phyloP scores from a whole-genome alignment of 768 basidiomycete species.

The Peribolospora baueri region DNA sequence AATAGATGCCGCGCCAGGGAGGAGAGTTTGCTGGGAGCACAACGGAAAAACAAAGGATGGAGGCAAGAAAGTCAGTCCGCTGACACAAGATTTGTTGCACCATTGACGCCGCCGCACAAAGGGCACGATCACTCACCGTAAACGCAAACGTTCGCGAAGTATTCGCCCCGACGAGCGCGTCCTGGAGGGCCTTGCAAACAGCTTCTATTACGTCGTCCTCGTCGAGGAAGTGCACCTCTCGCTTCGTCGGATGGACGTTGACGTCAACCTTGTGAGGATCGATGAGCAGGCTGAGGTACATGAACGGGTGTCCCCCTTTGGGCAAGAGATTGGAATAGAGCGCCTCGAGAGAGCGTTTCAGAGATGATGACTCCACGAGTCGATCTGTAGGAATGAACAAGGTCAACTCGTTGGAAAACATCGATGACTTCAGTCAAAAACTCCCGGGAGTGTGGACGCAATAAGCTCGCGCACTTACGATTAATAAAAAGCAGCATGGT shows the following conservation, averaged over 20 bases:
- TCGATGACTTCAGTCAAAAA: neutral
- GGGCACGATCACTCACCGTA: slow-evolving; percentile 16
- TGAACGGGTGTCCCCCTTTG: slow-evolving; percentile 68
- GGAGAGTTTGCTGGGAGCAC: slow-evolving; percentile 13
- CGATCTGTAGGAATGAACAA: slow-evolving; percentile 35
- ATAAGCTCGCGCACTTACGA: slow-evolving; percentile 28
- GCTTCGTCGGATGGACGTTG: slow-evolving; percentile 94
- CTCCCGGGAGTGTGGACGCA: neutral
- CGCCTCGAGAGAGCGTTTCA: slow-evolving; percentile 66
- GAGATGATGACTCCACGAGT: slow-evolving; percentile 61
- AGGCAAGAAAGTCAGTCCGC: neutral
- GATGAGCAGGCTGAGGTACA: slow-evolving; percentile 74
- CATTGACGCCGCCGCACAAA: neutral
- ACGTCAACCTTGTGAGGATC: slow-evolving; percentile 78
- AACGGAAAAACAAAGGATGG: neutral
- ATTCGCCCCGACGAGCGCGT: slow-evolving; percentile 29
- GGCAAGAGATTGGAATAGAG: slow-evolving; percentile 65
- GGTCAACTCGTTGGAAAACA: neutral
- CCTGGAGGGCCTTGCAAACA: slow-evolving; percentile 48
- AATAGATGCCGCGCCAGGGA: slow-evolving; percentile 12
- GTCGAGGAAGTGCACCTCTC: slow-evolving; percentile 72
- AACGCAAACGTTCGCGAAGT: slow-evolving; percentile 23
- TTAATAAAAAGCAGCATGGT: slow-evolving; percentile 83
- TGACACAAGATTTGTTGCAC: too few relatives aligned
- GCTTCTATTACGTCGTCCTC: slow-evolving; percentile 63